phyloP scores from a whole-genome alignment of 352 stramenopile genomes.

The Phytophthora sp. region DNA sequence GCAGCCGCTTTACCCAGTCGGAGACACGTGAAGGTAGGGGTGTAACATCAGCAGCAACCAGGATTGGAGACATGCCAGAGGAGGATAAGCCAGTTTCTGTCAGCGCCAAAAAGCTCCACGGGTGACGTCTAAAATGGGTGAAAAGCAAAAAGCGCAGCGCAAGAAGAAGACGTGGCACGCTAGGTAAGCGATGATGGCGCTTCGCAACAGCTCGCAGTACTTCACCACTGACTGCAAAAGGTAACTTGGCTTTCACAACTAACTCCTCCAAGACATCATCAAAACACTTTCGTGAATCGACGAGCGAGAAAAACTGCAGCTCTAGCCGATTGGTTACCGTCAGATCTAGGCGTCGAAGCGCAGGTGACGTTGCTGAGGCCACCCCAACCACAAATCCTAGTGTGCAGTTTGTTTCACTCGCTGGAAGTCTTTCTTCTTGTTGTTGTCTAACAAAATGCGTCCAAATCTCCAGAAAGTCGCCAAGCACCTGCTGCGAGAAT shows the following conservation, averaged over 20 bases:
- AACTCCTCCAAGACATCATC: conserved; percentile 77
- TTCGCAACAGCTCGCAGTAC: conserved; percentile 54
- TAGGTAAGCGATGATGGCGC: conserved; percentile 66
- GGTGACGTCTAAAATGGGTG: conserved; percentile 56
- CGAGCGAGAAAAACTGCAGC: conserved; percentile 77
- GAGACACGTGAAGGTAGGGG: conserved; percentile 30
- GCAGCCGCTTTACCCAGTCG: conserved; percentile 26
- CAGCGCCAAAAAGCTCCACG: conserved; percentile 69
- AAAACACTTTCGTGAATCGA: conserved; percentile 81
- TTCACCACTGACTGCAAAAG: conserved; percentile 54
- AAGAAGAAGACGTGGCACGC: conserved; percentile 65
- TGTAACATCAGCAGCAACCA: conserved; percentile 17
- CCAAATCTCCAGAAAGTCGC: conserved; percentile 81
- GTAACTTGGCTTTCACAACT: conserved; percentile 67
- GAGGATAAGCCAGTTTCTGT: conserved; percentile 20
- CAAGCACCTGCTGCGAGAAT: conserved; percentile 58
- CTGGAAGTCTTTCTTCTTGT: conserved; percentile 6
- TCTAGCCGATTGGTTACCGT: conserved; percentile 59
- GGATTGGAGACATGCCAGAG: conserved; percentile 20
- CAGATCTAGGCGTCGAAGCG: conserved; percentile 68
- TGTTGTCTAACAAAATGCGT: conserved; percentile 49
- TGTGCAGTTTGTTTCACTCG: conserved; percentile 5
- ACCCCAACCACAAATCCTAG: conserved; percentile 77
- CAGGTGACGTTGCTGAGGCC: conserved; percentile 66
- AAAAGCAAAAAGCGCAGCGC: conserved; percentile 69